Evolutionary conservation across 805 yeast genomes (phyloP), one percentile per base, ranked within the genome.

Genomic region (Pichia phayaonensis): DNA sequence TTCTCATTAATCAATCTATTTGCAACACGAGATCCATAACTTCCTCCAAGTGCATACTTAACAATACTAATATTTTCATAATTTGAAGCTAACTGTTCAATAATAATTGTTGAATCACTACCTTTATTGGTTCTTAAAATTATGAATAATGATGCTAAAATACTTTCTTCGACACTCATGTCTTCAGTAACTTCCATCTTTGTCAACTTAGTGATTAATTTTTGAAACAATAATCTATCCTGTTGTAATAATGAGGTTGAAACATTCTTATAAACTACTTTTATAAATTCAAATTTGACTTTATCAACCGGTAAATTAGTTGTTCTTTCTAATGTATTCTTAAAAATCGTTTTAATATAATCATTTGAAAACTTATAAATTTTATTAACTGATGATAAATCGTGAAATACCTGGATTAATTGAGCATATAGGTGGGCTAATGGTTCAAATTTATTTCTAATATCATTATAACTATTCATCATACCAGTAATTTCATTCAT

Each of bases 1-100:
- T 80, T 78, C 11, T 62, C 64, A 1, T 62, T 59, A 10, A 88
- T 66, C n/a, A 79, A 78, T 46, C 70, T 66, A 22, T 76, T 77
- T 0, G 92, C 90, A 40, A 72, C 66, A 3, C 70, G 75, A 2
- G 72, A 63, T 11, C 86, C 83, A 63, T 88, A 95, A 23, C 64
- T 61, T 0, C 95, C 79, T 0, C 96, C 97, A 78, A 90, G 72
- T 0, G 96, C 78, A 39, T 86, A 73, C 1, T 74, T 63, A 0
- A 59, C 61, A 34, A 82, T 59, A 2, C 64, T 57, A 8, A 56
- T 54, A 0, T 61, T n/a, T 34, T n/a, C 59, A 0, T 39, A 16
- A 0, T 54, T 38, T 1, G 59, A 56, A 0, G 88, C 81, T 7
- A 77, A 52, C 31, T 65, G 63, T 31, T 71, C 71, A 3, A 90